phyloP scores from a whole-genome alignment of 139 green algal genomes.

The Chlorella sp. region DNA sequence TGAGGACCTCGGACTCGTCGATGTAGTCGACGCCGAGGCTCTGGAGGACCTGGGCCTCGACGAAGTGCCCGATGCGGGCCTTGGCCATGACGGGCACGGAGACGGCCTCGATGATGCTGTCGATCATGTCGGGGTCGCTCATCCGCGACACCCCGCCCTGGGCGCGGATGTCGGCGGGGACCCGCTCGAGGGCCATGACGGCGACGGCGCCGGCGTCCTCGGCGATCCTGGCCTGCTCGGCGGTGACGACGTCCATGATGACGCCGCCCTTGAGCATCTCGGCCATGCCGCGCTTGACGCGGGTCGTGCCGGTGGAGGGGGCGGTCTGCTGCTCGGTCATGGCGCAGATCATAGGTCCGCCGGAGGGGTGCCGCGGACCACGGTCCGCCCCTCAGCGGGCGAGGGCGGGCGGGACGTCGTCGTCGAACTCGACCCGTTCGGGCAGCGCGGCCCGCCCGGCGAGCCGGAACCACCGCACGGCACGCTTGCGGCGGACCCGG shows the following conservation, averaged over 20 bases:
- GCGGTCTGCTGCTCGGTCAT: no score
- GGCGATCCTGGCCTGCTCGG: constrained; percentile 95
- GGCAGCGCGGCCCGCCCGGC: no score
- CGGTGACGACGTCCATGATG: constrained; percentile 99
- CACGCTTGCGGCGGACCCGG: no score
- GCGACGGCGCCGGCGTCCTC: constrained; percentile 98
- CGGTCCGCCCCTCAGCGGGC: no score
- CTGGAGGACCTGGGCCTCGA: constrained; percentile 98
- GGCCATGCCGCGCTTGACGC: no score
- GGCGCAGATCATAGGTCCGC: no score
- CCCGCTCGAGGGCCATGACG: constrained; percentile 97
- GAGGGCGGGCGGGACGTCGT: no score
- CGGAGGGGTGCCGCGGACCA: no score
- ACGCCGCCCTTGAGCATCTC: constrained; percentile 99
- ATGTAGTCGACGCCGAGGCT: constrained; percentile 95
- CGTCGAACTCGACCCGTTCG: no score
- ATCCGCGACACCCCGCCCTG: constrained; percentile 97
- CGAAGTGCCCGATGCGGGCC: constrained; percentile 97
- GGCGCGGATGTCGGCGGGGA: constrained; percentile 94
- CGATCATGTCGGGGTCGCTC: constrained; percentile 94
- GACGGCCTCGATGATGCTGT: constrained; percentile 89
- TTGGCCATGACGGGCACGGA: constrained; percentile 99
- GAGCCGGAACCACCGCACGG: no score
- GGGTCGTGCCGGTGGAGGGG: no score
- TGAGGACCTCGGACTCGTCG: constrained; percentile 98